Evolutionary conservation across 306 rosid species (phyloP).

Genomic region (Erythrophleum fordii): DNA sequence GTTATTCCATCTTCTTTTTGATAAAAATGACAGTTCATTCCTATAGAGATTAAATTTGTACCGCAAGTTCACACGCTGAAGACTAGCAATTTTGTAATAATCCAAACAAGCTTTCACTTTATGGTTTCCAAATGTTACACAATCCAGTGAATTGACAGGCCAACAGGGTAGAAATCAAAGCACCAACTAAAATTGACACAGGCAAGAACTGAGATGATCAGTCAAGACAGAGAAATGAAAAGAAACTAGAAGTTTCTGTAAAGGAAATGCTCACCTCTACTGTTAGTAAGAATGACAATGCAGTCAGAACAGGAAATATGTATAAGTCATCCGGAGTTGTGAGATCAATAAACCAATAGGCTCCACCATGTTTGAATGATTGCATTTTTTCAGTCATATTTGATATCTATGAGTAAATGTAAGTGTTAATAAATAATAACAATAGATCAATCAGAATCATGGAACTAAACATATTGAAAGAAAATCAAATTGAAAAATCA

Average conservation of each 20-base stretch:
- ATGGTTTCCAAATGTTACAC: not conserved
- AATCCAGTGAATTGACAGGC: not conserved
- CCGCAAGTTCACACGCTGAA: too few species aligned
- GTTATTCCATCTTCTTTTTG: too few species aligned
- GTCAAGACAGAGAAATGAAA: slow-evolving; percentile 21
- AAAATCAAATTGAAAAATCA: slow-evolving; percentile 38
- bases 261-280: slow-evolving; percentile 68
- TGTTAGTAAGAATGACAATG: slow-evolving; percentile 72
- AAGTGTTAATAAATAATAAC: slow-evolving; percentile 37
- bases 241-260: not conserved
- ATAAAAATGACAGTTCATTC: too few species aligned
- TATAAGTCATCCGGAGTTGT: slow-evolving; percentile 75
- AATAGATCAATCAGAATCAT: slow-evolving; percentile 26
- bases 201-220: slow-evolving; percentile 26
- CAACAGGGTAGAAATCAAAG: not conserved
- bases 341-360: slow-evolving; percentile 86
- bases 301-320: slow-evolving; percentile 74
- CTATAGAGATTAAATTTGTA: too few species aligned
- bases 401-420: slow-evolving; percentile 56
- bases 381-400: slow-evolving; percentile 91
- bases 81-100: too few species aligned
- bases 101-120: too few species aligned
- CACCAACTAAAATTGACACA: not conserved
- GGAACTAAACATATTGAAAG: slow-evolving; percentile 22
- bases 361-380: slow-evolving; percentile 88